Evolutionary conservation across 306 rosid species (phyloP), one percentile per base, ranked within the genome.

Genomic region (Dryas drummondii): DNA sequence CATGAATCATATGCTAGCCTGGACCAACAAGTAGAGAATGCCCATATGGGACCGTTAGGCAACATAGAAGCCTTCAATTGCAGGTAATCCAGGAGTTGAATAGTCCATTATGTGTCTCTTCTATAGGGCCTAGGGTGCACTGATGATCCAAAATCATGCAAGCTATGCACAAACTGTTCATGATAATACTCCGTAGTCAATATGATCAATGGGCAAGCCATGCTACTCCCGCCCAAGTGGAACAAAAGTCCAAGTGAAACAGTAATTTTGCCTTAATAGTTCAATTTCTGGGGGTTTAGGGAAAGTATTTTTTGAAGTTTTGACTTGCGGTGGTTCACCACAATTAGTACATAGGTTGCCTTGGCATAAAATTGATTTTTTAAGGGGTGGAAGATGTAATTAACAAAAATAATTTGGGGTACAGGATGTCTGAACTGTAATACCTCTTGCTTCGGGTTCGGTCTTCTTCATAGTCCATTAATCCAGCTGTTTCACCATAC

Each of bases 381-480:
- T 1, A 15, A 22, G 49, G 8, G 26, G 42, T 22, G 8, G 12
- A 5, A 49, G 56, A 22, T 22, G 15, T 46, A 5, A 58, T 47
- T 27, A 46, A 57, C 26, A 47, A 48, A 59, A 55, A 6, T 9
- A 54, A 57, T 44, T 7, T 44, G 11, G 60, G 9, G 60, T 55
- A 55, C 2, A 16, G 41, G 68, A 62, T 7, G 22, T 62, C 13
- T 62, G 55, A 57, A 57, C 5, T 22, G 7, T 48, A 27, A 19
- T 55, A 72, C 76, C 68, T 72, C 76, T 72, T 72, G 68, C 52
- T 47, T 59, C 68, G 17, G 37, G 68, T 58, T 15, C 58, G 76
- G 47, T 72, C 76, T 58, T 72, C 76, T 59, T 72, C 76, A 27
- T 59, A 72, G 76, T 72, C 76, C 76, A 72, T 72, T 59, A 72